Conservation (phyloP, 2,329 filamentous ascomycete genomes). For the Neoscytalidium dimidiatum region DNA sequence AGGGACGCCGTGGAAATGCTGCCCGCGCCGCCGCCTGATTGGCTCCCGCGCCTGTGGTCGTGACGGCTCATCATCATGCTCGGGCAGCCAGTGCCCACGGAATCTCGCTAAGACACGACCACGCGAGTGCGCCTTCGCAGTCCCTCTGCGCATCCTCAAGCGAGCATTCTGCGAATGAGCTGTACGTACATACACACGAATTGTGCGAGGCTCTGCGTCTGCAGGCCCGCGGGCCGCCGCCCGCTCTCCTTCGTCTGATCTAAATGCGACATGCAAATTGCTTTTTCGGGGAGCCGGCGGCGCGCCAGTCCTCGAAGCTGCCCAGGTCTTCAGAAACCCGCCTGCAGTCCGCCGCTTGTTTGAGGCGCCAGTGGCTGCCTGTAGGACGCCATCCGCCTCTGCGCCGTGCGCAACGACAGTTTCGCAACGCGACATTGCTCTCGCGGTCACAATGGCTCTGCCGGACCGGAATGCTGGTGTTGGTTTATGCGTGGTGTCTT, state of each 20-base stretch:
- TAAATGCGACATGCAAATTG: conserved; percentile 3
- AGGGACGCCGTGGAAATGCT: conserved; percentile 6
- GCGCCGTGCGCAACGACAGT: neutral
- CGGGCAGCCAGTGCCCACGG: neutral
- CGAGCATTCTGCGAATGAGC: too few relatives aligned
- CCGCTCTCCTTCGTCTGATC: neutral
- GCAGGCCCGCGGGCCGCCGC: neutral
- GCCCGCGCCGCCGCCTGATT: neutral
- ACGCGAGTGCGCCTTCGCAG: neutral
- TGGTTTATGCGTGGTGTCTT: conserved; percentile 8
- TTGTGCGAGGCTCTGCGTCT: neutral
- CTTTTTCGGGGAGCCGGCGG: conserved; percentile 5
- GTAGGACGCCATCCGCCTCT: neutral
- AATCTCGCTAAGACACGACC: neutral
- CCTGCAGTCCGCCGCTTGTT: neutral
- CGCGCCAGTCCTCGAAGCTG: neutral
- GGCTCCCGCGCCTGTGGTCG: neutral
- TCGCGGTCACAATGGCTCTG: neutral
- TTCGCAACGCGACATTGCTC: neutral
- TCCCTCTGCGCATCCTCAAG: neutral
- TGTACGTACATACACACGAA: too few relatives aligned
- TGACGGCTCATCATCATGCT: neutral
- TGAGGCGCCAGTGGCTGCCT: neutral
- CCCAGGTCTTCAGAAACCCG: neutral
- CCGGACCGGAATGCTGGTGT: neutral